phyloP scores from a whole-genome alignment of 805 yeast genomes.

The Candida nanaspora region DNA sequence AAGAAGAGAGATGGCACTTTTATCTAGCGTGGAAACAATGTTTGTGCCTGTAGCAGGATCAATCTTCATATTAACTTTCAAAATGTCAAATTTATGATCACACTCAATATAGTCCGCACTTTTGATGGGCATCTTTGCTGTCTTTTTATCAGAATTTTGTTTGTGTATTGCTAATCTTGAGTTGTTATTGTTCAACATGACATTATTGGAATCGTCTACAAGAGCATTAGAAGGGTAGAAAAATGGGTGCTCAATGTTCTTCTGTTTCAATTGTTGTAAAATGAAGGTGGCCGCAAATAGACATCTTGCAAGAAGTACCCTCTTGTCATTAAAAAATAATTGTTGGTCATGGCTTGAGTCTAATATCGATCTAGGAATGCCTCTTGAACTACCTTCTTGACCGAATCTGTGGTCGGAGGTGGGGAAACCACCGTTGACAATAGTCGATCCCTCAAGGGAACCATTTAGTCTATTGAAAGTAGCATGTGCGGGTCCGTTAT shows the following conservation, averaged over 20 bases:
- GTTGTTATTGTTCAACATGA: constrained; percentile 36
- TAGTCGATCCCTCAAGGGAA: constrained; percentile 22
- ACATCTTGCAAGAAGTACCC: constrained; percentile 54
- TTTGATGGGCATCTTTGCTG: constrained; percentile 5
- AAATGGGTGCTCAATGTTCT: constrained; percentile 55
- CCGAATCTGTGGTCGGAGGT: background rate
- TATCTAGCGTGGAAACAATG: constrained; percentile 53
- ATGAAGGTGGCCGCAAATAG: constrained; percentile 47
- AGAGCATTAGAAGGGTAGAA: constrained; percentile 46
- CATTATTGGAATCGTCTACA: constrained; percentile 22
- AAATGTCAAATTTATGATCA: constrained; percentile 44
- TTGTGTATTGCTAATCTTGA: constrained; percentile 49
- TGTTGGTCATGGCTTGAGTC: constrained; percentile 54
- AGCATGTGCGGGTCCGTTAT: background rate
- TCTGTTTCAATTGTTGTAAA: constrained; percentile 42
- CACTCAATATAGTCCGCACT: constrained; percentile 6
- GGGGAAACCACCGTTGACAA: constrained; percentile 13
- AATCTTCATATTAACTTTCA: constrained; percentile 57
- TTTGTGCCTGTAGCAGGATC: constrained; percentile 34
- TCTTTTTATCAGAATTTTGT: constrained; percentile 25
- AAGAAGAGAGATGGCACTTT: constrained; percentile 58
- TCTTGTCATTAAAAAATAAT: constrained; percentile 67
- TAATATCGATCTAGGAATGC: background rate
- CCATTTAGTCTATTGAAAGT: background rate
- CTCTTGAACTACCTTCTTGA: background rate